Percentiles rank a stretch among this genome's conserved stretches.
These are phyloP conservation scores for Aspergillus carbonarius DNA, from an alignment of 2,329 filamentous ascomycete genomes.

Conservation along the genomic window DNA sequence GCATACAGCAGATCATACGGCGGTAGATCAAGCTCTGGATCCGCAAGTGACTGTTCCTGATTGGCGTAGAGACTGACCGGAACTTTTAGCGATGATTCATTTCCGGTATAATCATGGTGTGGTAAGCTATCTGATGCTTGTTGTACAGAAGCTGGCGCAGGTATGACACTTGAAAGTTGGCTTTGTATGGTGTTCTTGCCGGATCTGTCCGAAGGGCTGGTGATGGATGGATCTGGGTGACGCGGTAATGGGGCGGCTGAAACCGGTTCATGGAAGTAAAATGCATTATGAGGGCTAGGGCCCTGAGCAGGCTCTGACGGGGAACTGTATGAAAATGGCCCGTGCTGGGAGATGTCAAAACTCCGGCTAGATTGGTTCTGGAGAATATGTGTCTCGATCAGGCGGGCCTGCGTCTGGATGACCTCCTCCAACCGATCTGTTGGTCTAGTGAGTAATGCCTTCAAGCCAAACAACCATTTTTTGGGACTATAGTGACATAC, in stretches of 20 bases:
- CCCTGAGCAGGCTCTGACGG: slow-evolving; percentile 52
- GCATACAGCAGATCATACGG: slow-evolving; percentile 73
- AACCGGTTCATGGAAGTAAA: slow-evolving; percentile 63
- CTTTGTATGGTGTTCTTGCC: slow-evolving; percentile 26
- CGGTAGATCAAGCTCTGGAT: slow-evolving; percentile 66
- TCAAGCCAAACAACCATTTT: background rate
- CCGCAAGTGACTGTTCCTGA: slow-evolving; percentile 46
- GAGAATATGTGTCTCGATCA: slow-evolving; percentile 60
- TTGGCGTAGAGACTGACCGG: slow-evolving; percentile 57
- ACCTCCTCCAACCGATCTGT: slow-evolving; percentile 66
- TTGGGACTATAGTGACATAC: slow-evolving; percentile 24
- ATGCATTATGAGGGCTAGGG: slow-evolving; percentile 57
- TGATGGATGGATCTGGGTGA: slow-evolving; percentile 43
- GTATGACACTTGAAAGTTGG: slow-evolving; percentile 23
- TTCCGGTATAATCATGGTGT: slow-evolving; percentile 41
- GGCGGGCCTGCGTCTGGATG: slow-evolving; percentile 64
- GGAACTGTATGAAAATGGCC: slow-evolving; percentile 41
- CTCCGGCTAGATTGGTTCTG: slow-evolving; percentile 31
- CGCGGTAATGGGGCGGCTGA: slow-evolving; percentile 50
- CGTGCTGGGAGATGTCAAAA: slow-evolving; percentile 27
- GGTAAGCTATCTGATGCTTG: slow-evolving; percentile 22
- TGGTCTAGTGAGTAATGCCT: slow-evolving; percentile 1
- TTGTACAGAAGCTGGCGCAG: slow-evolving; percentile 24
- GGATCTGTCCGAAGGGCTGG: slow-evolving; percentile 37
- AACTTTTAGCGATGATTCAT: slow-evolving; percentile 57